phyloP scores from a whole-genome alignment of 805 yeast species.

The Dipodascus albidus region DNA sequence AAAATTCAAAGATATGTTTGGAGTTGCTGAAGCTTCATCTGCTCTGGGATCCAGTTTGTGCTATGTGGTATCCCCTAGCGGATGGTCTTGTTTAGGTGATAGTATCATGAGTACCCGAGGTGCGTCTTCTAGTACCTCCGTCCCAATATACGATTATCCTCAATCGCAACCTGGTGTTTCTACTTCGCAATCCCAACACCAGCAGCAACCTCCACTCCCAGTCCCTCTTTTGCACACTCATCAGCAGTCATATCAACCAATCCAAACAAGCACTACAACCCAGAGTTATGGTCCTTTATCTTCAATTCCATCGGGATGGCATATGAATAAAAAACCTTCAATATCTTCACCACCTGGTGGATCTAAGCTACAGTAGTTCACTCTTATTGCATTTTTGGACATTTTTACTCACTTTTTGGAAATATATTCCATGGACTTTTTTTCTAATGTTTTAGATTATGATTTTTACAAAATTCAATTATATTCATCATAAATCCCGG shows the following conservation, averaged over 20 bases:
- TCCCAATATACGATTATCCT: background rate
- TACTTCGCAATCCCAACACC: background rate
- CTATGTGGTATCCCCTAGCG: constrained; percentile 34
- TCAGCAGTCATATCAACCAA: background rate
- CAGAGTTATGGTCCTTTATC: background rate
- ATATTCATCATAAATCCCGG: too few relatives aligned
- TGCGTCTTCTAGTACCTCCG: background rate
- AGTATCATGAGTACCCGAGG: constrained; percentile 3
- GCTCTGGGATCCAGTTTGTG: constrained; percentile 41
- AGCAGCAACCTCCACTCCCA: background rate
- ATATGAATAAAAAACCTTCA: background rate
- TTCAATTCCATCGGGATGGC: background rate
- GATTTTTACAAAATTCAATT: too few relatives aligned
- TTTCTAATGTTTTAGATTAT: background rate
- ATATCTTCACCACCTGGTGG: background rate
- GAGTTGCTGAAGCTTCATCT: constrained; percentile 39
- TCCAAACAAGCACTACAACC: background rate
- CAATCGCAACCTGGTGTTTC: background rate
- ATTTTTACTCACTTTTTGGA: too few relatives aligned
- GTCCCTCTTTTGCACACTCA: background rate
- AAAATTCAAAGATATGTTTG: constrained; percentile 43
- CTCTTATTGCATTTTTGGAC: background rate
- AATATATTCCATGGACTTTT: too few relatives aligned
- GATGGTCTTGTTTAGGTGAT: constrained; percentile 35
- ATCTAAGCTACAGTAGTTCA: background rate